Base-by-base conservation (phyloP, 2,329 filamentous ascomycete genomes). In the Stachybotrys chartarum region DNA sequence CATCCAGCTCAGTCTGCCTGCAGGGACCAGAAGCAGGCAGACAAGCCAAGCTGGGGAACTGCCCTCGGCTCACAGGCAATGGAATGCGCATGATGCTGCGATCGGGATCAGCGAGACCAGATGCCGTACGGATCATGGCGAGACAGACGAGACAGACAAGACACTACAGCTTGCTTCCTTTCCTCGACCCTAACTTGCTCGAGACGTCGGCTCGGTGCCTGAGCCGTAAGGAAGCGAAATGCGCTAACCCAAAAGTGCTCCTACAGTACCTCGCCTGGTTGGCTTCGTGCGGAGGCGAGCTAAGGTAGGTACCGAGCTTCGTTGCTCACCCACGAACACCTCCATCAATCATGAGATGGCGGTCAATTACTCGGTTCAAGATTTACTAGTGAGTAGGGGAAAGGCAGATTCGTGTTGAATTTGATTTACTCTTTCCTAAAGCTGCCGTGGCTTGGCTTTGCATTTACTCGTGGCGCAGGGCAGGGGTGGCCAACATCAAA, bases 21-120 rank as follows among this genome's bases (percentile, higher is more conserved):
- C 54, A 52, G 55, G 52, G 57, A 52, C 54, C 54, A 52, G 31
- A 49, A 58, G 64, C 47, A 50, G 12, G 18, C 16, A 50, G 47
- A 18, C 24, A 16, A 30, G 16, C 24, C 42, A 10, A n/a, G 24
- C n/a, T 48, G 49, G 11, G 7, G 49, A 32, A 7, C 30, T 30
- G n/a, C 7, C 6, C 63, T 56, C 61, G 32, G 42, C 45, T 55
- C 14, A 32, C 18, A 31, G 11, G 32, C 32, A 32, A 30, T 30
- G 49, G 49, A 51, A 51, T 51, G 49, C 12, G 47, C 18, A 30
- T 42, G 35, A 42, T 42, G 8, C 14, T 10, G 14, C 35, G 35
- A 42, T 10, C 35, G 35, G 35, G 10, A 10, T 7, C 8, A 10
- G 30, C 7, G 17, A 11, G 45, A 45, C 45, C 30, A 42, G 35